Conservation (phyloP, 2,329 filamentous ascomycete species). For the Ceratocystiopsis minuta region DNA sequence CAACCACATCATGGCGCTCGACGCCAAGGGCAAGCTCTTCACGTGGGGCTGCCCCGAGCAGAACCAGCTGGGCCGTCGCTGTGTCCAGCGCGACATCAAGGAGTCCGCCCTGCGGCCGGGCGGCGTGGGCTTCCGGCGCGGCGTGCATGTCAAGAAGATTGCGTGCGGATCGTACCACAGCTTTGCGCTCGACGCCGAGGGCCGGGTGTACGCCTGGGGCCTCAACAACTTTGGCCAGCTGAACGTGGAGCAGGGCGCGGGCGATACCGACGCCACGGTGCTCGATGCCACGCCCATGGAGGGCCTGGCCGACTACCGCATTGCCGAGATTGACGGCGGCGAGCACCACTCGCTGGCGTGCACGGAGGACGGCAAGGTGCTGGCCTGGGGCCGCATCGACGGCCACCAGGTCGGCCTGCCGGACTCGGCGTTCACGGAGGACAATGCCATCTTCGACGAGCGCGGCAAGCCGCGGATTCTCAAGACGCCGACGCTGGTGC, state of each 20-base stretch:
- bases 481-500: slow-evolving; percentile 42
- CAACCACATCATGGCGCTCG: slow-evolving; percentile 54
- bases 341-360: slow-evolving; percentile 57
- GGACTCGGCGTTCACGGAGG: slow-evolving; percentile 32
- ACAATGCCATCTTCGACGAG: slow-evolving; percentile 46
- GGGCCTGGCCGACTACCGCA: slow-evolving; percentile 42
- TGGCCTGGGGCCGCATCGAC: slow-evolving; percentile 43
- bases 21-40: slow-evolving; percentile 43
- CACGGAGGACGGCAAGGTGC: slow-evolving; percentile 35
- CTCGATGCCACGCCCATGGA: slow-evolving; percentile 52
- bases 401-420: slow-evolving; percentile 39
- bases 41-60: slow-evolving; percentile 61
- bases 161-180: slow-evolving; percentile 62
- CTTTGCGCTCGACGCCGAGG: slow-evolving; percentile 57
- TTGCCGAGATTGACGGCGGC: slow-evolving; percentile 49
- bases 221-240: slow-evolving; percentile 77
- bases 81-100: slow-evolving; percentile 35
- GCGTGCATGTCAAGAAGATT: slow-evolving; percentile 48
- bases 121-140: slow-evolving; percentile 17
- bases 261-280: slow-evolving; percentile 52
- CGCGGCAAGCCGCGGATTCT: slow-evolving; percentile 52
- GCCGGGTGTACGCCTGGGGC: slow-evolving; percentile 64
- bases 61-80: slow-evolving; percentile 39
- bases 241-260: slow-evolving; percentile 40
- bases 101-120: slow-evolving; percentile 17